Percentiles rank a stretch among this genome's conserved stretches.
phyloP scores from a whole-genome alignment of 2,329 filamentous ascomycete species.

The Phialemonium atrogriseum region DNA sequence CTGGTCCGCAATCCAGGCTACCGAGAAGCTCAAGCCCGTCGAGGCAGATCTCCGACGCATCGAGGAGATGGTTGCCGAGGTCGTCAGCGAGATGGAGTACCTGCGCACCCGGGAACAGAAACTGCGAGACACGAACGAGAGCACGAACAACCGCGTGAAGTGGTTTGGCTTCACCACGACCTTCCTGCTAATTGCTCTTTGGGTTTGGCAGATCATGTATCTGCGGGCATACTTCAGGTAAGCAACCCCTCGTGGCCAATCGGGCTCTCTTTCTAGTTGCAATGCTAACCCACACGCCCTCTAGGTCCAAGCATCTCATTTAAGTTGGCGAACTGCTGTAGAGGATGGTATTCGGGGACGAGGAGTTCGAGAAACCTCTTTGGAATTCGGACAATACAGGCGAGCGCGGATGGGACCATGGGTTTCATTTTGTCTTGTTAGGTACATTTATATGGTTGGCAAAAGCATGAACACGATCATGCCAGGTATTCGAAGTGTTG shows the following conservation, averaged over 20 bases:
- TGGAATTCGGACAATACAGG: no score
- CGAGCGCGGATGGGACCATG: no score
- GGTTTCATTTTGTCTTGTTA: no score
- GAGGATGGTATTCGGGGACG: neutral
- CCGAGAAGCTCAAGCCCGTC: conserved; percentile 95
- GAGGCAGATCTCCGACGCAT: conserved; percentile 91
- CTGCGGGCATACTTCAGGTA: conserved; percentile 92
- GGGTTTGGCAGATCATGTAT: conserved; percentile 97
- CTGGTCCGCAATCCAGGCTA: conserved; percentile 92
- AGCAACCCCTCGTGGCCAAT: conserved; percentile 5
- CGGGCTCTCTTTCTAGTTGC: no score
- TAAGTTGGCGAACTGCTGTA: conserved; percentile 22
- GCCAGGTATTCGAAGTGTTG: no score
- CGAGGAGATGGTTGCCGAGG: conserved; percentile 81
- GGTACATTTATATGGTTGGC: no score
- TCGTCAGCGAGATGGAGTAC: conserved; percentile 95
- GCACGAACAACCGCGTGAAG: conserved; percentile 96
- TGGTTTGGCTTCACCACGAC: conserved; percentile 97
- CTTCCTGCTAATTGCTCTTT: conserved; percentile 78
- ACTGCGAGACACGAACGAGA: conserved; percentile 97
- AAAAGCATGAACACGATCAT: no score
- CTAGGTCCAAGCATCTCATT: conserved; percentile 62
- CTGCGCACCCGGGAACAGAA: conserved; percentile 84
- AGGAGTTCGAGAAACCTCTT: conserved; percentile 3
- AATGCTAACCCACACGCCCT: no score